Percentiles rank a stretch among this genome's conserved stretches.
Conservation (phyloP, 495 filamentous ascomycete genomes). For the Penicillium herquei region DNA sequence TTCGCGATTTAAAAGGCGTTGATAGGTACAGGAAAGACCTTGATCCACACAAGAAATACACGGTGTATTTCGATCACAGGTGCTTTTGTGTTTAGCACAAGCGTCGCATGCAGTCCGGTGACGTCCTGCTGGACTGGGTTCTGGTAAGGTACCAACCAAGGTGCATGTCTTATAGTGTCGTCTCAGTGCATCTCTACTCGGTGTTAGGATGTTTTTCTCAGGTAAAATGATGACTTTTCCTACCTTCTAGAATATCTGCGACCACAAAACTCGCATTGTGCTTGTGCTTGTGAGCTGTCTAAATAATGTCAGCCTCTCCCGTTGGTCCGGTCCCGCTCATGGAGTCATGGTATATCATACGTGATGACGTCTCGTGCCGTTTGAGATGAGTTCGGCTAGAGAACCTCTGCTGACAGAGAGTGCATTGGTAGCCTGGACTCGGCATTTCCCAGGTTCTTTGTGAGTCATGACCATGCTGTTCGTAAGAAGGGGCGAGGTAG, state of each 20-base stretch:
- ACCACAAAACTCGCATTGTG: conserved; percentile 12
- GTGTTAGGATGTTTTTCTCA: not conserved
- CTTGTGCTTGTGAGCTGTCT: conserved; percentile 6
- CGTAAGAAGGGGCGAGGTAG: too few relatives aligned
- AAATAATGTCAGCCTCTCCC: not conserved
- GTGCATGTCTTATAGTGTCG: conserved; percentile 14
- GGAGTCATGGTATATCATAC: not conserved
- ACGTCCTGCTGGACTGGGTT: conserved; percentile 8
- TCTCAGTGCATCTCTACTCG: conserved; percentile 12
- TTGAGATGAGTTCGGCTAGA: conserved; percentile 12
- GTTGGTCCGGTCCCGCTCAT: not conserved
- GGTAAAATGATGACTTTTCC: not conserved
- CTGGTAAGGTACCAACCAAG: not conserved
- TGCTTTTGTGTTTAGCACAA: conserved; percentile 4
- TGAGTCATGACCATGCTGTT: not conserved
- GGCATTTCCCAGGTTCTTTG: not conserved
- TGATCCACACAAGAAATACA: conserved; percentile 2
- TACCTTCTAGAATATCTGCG: conserved; percentile 14
- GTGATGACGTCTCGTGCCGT: conserved; percentile 12
- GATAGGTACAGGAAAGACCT: conserved; percentile 5
- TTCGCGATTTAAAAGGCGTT: not conserved
- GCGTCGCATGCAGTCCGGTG: conserved; percentile 14
- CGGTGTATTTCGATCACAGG: conserved; percentile 4
- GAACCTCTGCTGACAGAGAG: conserved; percentile 1
- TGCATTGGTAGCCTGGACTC: not conserved